Evolutionary conservation across 108 stramenopile genomes (phyloP), one percentile per base, ranked within the genome.

Genomic region (Nitzschia sp.): DNA sequence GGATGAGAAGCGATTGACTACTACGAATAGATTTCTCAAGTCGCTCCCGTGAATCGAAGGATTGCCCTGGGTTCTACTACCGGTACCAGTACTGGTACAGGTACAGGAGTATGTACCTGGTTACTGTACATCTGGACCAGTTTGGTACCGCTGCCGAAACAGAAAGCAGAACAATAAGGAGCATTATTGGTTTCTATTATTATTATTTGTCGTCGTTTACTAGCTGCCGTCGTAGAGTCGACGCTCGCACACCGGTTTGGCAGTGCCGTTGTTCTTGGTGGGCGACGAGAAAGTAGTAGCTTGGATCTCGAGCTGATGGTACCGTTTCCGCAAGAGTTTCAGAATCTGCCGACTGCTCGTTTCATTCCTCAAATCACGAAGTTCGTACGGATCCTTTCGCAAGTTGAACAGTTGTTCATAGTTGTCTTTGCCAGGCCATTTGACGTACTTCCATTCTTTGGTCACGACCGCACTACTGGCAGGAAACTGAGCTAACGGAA

Each of bases 391-490:
- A 59, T 87, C 86, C 36, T 71, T 75, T 31, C 32, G 59, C 44
- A 87, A 41, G 69, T 87, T 63, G 32, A 84, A 87, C 41, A 87
- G 32, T 62, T 84, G 78, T 36, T 84, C 83, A 25, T 80, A 71
- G 6, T 74, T 31, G 44, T 68, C 67, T n/a, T n/a, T n/a, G 44
- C 22, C 21, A 26, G 83, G 81, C 86, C 86, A 87, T 54, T 73
- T 66, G 29, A 88, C 80, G 56, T 83, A 88, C 56, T 88, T 88
- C 62, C 60, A 81, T 47, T 84, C 70, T 38, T 83, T 78, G 28
- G 84, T 68, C 19, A 84, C 79, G 8, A 88, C 56, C 17, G 87
- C 87, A 44, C 68, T 74, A 17, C 68, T 76, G 22, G 66, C 62
- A 27, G 86, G 86, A 36, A 84, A 41, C 21, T 55, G 22, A 34